These are phyloP conservation scores for Epichloe typhina DNA, from an alignment of 2,329 filamentous ascomycete genomes.

Conservation along the genomic window DNA sequence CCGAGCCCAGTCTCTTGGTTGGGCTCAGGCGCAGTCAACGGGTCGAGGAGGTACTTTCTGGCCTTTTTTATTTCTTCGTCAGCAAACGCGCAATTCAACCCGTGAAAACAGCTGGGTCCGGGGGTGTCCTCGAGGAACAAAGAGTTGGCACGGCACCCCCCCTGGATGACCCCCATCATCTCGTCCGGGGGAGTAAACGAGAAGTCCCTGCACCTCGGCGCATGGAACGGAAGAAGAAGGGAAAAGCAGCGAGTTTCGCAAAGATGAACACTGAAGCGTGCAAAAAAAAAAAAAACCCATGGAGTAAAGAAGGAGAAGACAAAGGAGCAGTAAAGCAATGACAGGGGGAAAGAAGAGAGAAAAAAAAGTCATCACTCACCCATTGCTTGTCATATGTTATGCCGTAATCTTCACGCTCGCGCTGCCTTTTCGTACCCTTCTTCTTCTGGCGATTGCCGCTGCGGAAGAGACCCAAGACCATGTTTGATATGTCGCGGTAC, in stretches of 20 bases:
- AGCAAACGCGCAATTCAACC: not conserved
- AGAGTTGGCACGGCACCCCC: no score
- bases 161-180: no score
- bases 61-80: slow-evolving; percentile 32
- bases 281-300: not conserved
- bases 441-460: not conserved
- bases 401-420: not conserved
- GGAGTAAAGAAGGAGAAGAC: not conserved
- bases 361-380: slow-evolving; percentile 22
- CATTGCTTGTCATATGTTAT: slow-evolving; percentile 32
- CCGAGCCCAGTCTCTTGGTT: slow-evolving; percentile 54
- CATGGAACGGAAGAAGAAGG: not conserved
- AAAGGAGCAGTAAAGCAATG: not conserved
- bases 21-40: slow-evolving; percentile 54
- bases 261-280: no score
- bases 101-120: not conserved
- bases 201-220: not conserved
- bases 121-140: no score
- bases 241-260: not conserved
- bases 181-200: no score
- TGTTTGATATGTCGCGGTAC: not conserved
- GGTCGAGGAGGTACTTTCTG: slow-evolving; percentile 53
- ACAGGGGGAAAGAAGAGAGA: slow-evolving; percentile 1
- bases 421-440: slow-evolving; percentile 9
- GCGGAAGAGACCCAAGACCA: not conserved